Evolutionary conservation across 306 rosid genomes (phyloP).

Genomic region (Vicia sativa): DNA sequence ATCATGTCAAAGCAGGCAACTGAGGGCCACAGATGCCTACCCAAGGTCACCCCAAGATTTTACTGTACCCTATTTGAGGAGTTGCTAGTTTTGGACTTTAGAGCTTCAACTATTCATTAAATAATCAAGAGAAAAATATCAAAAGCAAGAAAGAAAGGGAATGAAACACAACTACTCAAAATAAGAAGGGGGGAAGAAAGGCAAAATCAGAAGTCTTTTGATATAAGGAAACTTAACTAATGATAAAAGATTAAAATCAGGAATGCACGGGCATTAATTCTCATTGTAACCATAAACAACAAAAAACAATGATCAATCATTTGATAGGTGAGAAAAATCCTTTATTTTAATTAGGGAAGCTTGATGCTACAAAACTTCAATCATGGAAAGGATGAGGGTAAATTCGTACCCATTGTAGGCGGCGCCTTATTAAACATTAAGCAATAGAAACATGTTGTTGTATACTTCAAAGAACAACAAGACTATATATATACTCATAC

Average conservation of each 20-base stretch:
- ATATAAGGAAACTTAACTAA: constrained; percentile 18
- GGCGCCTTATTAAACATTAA: background rate
- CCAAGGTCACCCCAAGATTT: constrained; percentile 24
- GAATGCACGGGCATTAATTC: background rate
- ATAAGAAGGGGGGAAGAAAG: constrained; percentile 1
- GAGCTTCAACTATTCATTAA: constrained; percentile 21
- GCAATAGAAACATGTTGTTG: constrained; percentile 14
- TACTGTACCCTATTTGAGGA: constrained; percentile 1
- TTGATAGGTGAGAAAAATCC: constrained; percentile 4
- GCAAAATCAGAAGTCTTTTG: constrained; percentile 3
- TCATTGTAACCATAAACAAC: constrained; percentile 3
- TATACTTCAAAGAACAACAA: constrained; percentile 32
- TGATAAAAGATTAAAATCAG: constrained; percentile 23
- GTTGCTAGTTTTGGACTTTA: constrained; percentile 12
- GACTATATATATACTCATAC: constrained; percentile 19
- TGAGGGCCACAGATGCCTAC: background rate
- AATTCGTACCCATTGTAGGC: background rate
- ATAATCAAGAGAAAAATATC: constrained; percentile 3
- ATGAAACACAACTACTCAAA: background rate
- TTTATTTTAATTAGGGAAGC: constrained; percentile 13
- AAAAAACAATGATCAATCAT: constrained; percentile 8
- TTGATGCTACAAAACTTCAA: background rate
- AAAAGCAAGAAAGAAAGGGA: constrained; percentile 1
- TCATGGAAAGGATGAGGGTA: background rate
- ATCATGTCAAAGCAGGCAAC: constrained; percentile 23